Conservation (phyloP, 176 grass and related monocot genomes). For the Cenchrus americanus region DNA sequence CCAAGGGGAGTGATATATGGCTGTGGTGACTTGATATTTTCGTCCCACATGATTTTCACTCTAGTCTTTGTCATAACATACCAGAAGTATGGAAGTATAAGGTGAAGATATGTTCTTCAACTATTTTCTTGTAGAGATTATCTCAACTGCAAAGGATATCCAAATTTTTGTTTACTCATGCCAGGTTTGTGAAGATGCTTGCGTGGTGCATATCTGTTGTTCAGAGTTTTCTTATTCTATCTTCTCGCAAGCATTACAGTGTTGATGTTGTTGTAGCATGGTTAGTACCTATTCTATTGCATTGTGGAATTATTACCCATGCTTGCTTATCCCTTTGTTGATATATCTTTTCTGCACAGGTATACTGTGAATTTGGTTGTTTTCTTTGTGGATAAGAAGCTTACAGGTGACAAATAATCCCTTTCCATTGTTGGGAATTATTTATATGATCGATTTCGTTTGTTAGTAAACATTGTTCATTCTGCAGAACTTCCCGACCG, state of each 20-base stretch:
- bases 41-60: slow-evolving; percentile 95
- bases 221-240: slow-evolving; percentile 88
- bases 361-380: slow-evolving; percentile 96
- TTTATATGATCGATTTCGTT: background rate
- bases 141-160: background rate
- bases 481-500: slow-evolving; percentile 83
- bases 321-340: slow-evolving; percentile 1
- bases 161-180: background rate
- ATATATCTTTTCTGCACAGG: slow-evolving; percentile 41
- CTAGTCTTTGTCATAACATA: slow-evolving; percentile 79
- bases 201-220: slow-evolving; percentile 66
- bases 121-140: background rate
- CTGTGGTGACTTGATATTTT: slow-evolving; percentile 94
- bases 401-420: slow-evolving; percentile 55
- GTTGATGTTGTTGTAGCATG: slow-evolving; percentile 92
- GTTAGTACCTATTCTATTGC: slow-evolving; percentile 41
- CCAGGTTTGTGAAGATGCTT: slow-evolving; percentile 63
- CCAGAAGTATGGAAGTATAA: slow-evolving; percentile 84
- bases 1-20: slow-evolving; percentile 82
- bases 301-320: background rate
- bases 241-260: slow-evolving; percentile 91
- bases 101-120: slow-evolving; percentile 19
- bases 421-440: background rate
- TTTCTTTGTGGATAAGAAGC: slow-evolving; percentile 82
- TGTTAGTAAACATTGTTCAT: background rate